Evolutionary conservation across 2,329 filamentous ascomycete species (phyloP), one percentile per base, ranked within the genome.

Genomic region (Phyllosticta paracitricarpa): DNA sequence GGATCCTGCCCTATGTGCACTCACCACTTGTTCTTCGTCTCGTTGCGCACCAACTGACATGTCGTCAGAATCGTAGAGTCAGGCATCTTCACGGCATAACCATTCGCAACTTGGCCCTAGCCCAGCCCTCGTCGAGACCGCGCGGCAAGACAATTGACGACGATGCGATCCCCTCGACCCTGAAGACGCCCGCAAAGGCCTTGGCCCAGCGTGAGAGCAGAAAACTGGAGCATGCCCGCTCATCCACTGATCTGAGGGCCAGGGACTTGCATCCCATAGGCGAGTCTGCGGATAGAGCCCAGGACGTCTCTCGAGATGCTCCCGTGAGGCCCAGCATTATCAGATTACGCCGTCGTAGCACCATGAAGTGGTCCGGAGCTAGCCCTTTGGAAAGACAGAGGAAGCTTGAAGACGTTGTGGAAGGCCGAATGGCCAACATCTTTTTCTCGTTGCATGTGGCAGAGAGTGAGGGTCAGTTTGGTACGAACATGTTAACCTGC

Each of bases 81-180:
- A 86, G 93, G 60, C 92, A 97, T 78, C 82, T 97, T 4, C 87
- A 89, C 68, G 91, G 90, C 66, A 84, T 97, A 67, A 93, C 89
- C 61, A 78, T 97, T 58, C 89, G 93, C 62, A 97, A 97, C 73
- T 79, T 97, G 53, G 86, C 85, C 64, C 86, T 96, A n/a, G 66
- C 66, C 79, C 78, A 25, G 79, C 78, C 64, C 77, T 79, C 62
- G 77, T 77, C 68, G 77, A 69, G 81, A 63, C 65, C 71, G 48
- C 79, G 79, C 58, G 77, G 79, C 14, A 82, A 81, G 73, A 88
- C 89, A 51, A 87, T 88, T 68, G 89, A 93, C 75, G 92, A 87
- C 67, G 84, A 92, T 67, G 87, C 85, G 33, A 82, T 88, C 35
- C 84, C 90, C 33, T 86, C 86, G 66, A 77, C 81, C 6, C 75